Conservation (phyloP, 352 stramenopile species). For the Globisporangium cederbergense region DNA sequence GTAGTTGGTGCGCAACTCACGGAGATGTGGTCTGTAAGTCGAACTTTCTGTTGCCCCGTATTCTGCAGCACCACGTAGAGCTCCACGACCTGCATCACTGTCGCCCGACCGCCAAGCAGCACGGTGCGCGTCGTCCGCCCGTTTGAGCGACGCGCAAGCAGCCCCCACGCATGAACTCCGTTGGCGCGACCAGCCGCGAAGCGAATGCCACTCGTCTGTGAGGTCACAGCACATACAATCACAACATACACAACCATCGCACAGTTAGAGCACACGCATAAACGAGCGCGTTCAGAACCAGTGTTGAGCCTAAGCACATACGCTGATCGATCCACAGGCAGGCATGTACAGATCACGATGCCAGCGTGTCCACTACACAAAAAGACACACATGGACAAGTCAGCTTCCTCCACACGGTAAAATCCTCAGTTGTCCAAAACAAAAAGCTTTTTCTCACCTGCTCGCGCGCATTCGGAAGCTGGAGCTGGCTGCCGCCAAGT, state of each 20-base stretch:
- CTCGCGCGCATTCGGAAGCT: conserved; percentile 3
- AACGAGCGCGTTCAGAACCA: too few relatives aligned
- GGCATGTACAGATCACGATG: conserved; percentile 39
- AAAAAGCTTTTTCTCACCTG: conserved; percentile 3
- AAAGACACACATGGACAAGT: conserved; percentile 1
- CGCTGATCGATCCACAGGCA: conserved; percentile 29
- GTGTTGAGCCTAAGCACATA: conserved; percentile 13
- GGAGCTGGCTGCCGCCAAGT: background rate
- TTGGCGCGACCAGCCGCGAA: conserved; percentile 33
- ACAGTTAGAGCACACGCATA: background rate
- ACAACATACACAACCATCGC: background rate
- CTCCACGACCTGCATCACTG: conserved; percentile 55
- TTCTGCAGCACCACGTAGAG: conserved; percentile 59
- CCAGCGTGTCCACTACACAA: conserved; percentile 31
- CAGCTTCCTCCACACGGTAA: background rate
- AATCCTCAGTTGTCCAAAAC: background rate
- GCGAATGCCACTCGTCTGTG: conserved; percentile 20
- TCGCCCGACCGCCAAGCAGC: conserved; percentile 35
- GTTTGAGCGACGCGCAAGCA: conserved; percentile 50
- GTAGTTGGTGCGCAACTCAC: conserved; percentile 11
- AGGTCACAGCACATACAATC: background rate
- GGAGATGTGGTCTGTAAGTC: conserved; percentile 34
- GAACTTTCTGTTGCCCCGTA: conserved; percentile 21
- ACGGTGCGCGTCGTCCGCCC: conserved; percentile 53
- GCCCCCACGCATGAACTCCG: conserved; percentile 33